Base-by-base conservation (phyloP, 768 basidiomycete species). In the Termitomyces sp. region DNA sequence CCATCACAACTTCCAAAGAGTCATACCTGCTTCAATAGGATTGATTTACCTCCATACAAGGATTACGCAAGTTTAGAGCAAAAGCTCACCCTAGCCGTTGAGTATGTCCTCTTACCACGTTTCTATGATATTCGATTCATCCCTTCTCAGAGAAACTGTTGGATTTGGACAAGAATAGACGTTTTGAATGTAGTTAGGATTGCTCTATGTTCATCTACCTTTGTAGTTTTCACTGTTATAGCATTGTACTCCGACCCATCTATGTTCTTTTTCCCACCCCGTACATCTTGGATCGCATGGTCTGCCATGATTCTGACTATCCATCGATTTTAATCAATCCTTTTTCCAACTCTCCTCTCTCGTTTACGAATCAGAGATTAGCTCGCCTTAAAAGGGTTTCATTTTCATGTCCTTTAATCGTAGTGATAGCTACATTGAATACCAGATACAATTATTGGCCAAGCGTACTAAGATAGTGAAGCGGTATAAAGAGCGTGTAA, bases 11-110 rank as follows among this genome's bases (percentile, higher is more conserved):
- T 99, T 66, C 97, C 97, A 1, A 99, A 98, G 86, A 92, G 89
- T 71, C 90, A 92, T 68, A 91, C 90, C 1, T 98, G 97, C 77
- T 99, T 99, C 84, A 98, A 90, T 64, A 81, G 92, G 45, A 94
- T 96, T 65, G 97, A 99, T 75, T 73, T 99, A 55, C 97, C 97
- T n/a, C 92, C 94, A 13, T 99, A 99, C 72, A 95, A 93, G 69
- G 92, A 94, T 65, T 97, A 96, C 69, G 90, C 90, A 41, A 92
- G 86, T 64, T 71, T 98, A 64, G 96, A 98, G 71, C 90, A 98
- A 48, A 98, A 98, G 77, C 75, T 99, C 61, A 96, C 94, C 3
- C 79, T 95, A 61, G 94, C 94, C 55, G 91, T 95, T 57, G 94
- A 96, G 90, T 92, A 72, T 72, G 92, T 86, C 51, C 33, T 55